A percentile compares a stretch with the other conserved stretches of the same genome.
phyloP scores from a whole-genome alignment of 2,329 filamentous ascomycete species.

The Fusarium anthophilum region DNA sequence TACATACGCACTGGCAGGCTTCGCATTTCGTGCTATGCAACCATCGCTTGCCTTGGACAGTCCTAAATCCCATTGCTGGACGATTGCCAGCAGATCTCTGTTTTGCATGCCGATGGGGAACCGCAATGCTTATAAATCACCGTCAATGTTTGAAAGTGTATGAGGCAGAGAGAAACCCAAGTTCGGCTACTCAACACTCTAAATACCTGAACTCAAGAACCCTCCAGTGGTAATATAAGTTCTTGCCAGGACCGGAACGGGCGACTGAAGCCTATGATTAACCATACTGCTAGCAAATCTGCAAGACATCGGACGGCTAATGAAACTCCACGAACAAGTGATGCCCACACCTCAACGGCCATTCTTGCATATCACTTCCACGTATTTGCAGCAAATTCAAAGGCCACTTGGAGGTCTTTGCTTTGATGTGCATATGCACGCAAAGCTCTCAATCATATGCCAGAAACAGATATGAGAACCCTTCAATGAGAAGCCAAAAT shows the following conservation, averaged over 20 bases:
- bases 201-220: background rate
- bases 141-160: background rate
- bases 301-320: background rate
- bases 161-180: background rate
- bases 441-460: background rate
- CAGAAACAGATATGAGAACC: background rate
- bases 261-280: conserved; percentile 21
- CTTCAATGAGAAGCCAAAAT: background rate
- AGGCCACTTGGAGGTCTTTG: background rate
- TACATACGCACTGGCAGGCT: background rate
- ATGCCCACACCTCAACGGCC: background rate
- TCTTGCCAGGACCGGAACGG: background rate
- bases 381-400: background rate
- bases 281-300: background rate
- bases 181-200: background rate
- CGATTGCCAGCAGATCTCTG: background rate
- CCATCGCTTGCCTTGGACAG: conserved; percentile 1
- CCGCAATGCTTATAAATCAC: background rate
- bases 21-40: conserved; percentile 1
- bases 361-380: conserved; percentile 1
- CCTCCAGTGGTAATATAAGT: background rate
- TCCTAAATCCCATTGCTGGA: background rate
- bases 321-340: background rate
- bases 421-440: conserved; percentile 15
- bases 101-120: background rate